phyloP scores from a whole-genome alignment of 1,284 basidiomycete genomes.

The Leccinum subrobustum region DNA sequence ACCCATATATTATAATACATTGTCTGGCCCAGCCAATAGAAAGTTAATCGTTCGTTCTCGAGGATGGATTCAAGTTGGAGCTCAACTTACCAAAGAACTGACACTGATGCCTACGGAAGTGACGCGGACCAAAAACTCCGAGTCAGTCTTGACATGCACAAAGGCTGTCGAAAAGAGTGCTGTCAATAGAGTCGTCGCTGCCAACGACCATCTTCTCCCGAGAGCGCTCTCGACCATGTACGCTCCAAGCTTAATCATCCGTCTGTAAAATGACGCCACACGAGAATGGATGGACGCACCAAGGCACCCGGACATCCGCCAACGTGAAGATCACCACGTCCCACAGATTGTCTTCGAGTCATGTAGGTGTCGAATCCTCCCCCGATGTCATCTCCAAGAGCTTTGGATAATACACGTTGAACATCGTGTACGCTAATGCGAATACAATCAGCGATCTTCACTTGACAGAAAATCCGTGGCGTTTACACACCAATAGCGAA shows the following conservation, averaged over 20 bases:
- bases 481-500: constrained; percentile 71
- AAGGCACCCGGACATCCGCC: constrained; percentile 88
- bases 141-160: constrained; percentile 56
- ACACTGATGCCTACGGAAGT: constrained; percentile 82
- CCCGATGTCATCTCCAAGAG: constrained; percentile 64
- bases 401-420: constrained; percentile 95
- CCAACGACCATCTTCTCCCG: constrained; percentile 79
- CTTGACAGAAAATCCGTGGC: background rate
- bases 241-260: constrained; percentile 70
- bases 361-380: constrained; percentile 39
- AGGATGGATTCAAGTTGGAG: background rate
- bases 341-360: constrained; percentile 69
- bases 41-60: background rate
- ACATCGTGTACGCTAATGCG: constrained; percentile 82
- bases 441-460: background rate
- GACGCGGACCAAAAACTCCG: constrained; percentile 66
- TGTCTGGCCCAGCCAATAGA: constrained; percentile 40
- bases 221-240: constrained; percentile 81
- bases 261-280: background rate
- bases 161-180: constrained; percentile 79
- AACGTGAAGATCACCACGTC: constrained; percentile 82
- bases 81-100: constrained; percentile 65
- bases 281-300: constrained; percentile 40
- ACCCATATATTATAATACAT: constrained; percentile 92
- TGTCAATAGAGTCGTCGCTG: constrained; percentile 78